Evolutionary conservation across 257 asterid species (phyloP), one percentile per base, ranked within the genome.

Genomic region (Jacaranda copaia): DNA sequence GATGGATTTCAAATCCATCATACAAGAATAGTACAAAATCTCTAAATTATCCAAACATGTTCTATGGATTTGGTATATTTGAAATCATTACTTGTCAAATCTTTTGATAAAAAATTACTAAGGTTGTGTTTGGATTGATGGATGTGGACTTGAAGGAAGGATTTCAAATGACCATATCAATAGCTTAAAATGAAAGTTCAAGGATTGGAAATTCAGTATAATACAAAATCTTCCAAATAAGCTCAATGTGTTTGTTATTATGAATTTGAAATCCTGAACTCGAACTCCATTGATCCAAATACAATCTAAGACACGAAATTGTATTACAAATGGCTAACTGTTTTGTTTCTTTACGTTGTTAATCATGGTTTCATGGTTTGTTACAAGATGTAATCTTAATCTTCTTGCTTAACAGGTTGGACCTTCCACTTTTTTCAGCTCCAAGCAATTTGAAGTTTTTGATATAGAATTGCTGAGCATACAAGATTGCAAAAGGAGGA

Each of bases 351-450:
- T 72, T 36, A 49, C 48, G 38, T 55, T 56, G 12, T 64, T 20
- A 16, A 48, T 6, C 56, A 3, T 77, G 48, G 14, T 14, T 62
- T 48, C 8, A 15, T 55, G 61, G 16, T 13, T 11, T 46, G 32
- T 53, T 39, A 79, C 4, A 45, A 58, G 15, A 32, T 36, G 32
- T 36, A 43, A 49, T 72, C 13, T 61, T 36, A 43, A 49, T 72
- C 13, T 61, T 45, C 19, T 45, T 81, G 62, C 53, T 45, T 63
- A 58, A 68, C 89, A 96, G 99, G 99, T 93, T 9, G 98, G 99
- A 65, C 99, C 98, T 71, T 90, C 97, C 11, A 96, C 97, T 3
- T 96, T 93, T 82, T 93, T 93, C 91, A 96, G 97, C 89, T 84
- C 98, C 40, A 96, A 91, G 85, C 97, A 96, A 66, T 96, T 84